These are phyloP conservation scores for Saccharomycopsis guyanensis DNA, from an alignment of 805 yeast species.

Conservation along the genomic window DNA sequence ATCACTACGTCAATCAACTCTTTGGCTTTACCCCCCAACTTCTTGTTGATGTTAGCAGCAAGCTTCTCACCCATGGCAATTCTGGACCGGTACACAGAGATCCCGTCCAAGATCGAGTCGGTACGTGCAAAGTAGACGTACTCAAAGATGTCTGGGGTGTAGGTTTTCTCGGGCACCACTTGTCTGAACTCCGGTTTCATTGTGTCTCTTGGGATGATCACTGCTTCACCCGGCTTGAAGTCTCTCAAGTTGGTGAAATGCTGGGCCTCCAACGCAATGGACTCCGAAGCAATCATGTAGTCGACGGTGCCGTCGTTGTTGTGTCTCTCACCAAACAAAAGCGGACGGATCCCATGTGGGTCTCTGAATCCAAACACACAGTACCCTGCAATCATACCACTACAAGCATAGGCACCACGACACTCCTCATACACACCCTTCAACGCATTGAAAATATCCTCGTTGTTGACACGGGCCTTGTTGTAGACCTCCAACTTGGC, in stretches of 20 bases:
- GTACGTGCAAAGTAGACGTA: slow-evolving; percentile 98
- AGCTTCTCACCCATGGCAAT: slow-evolving; percentile 89
- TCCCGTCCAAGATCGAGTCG: slow-evolving; percentile 93
- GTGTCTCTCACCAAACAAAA: slow-evolving; percentile 74
- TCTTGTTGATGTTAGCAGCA: slow-evolving; percentile 56
- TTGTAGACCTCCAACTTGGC: slow-evolving; percentile 84
- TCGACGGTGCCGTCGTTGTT: slow-evolving; percentile 66
- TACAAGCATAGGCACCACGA: slow-evolving; percentile 97
- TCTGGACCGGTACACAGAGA: slow-evolving; percentile 88
- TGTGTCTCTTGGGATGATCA: slow-evolving; percentile 75
- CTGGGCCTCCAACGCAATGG: slow-evolving; percentile 90
- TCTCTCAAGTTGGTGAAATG: slow-evolving; percentile 77
- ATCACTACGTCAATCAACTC: slow-evolving; percentile 84
- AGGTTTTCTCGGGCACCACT: slow-evolving; percentile 67
- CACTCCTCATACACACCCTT: slow-evolving; percentile 72
- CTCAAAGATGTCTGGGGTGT: slow-evolving; percentile 94
- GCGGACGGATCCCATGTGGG: slow-evolving; percentile 93
- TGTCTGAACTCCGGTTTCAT: slow-evolving; percentile 76
- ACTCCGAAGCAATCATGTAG: slow-evolving; percentile 92
- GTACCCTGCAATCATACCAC: slow-evolving; percentile 92
- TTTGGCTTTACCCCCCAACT: slow-evolving; percentile 38
- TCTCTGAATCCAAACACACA: slow-evolving; percentile 95
- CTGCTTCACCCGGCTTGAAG: slow-evolving; percentile 92
- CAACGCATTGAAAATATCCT: slow-evolving; percentile 80
- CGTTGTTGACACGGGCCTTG: slow-evolving; percentile 87